Evolutionary conservation across 2,329 filamentous ascomycete species (phyloP), one percentile per base, ranked within the genome.

Genomic region (Bretziella fagacearum): DNA sequence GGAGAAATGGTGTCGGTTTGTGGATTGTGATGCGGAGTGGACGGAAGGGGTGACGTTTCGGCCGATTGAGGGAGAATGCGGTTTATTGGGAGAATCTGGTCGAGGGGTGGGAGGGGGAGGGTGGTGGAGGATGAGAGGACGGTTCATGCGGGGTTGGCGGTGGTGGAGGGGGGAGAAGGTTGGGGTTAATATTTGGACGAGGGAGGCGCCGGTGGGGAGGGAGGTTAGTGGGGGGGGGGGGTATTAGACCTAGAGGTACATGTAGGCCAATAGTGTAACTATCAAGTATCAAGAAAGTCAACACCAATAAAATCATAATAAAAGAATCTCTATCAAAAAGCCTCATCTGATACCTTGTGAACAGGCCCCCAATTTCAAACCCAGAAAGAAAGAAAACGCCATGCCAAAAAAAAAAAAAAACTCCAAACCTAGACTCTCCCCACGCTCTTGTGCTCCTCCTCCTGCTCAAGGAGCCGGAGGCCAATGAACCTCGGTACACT

Each of bases 111-210:
- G 59, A 63, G 17, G 62, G 63, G 8, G 55, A 5, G 53, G 0
- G 20, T 26, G 23, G 37, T 42, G 17, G 66, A 68, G 1, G 65
- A 69, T 46, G 56, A 61, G 50, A 58, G 64, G 32, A 67, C 62
- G 26, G 51, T 69, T 51, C 68, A 70, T 54, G 66, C 66, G 0
- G 67, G 67, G 1, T 48, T 70, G 51, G 65, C 66, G 1, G 64
- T 70, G 2, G 62, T 62, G 4, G 59, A 56, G 26, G 68, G n/a
- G 68, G 5, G 60, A 60, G 32, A 70, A 71, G 56, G 62, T 69
- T 47, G 68, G 67, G 8, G 67, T 70, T 65, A 70, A 70, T 49
- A 69, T 70, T 29, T 71, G 67, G 66, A 70, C 67, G 30, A 58
- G 67, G 33, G 61, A 69, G 55, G 63, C 59, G 26, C 57, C 59